Percentiles rank a stretch among this genome's conserved stretches.
phyloP scores from a whole-genome alignment of 305 asterid genomes.

The Stenogyne calaminthoides region DNA sequence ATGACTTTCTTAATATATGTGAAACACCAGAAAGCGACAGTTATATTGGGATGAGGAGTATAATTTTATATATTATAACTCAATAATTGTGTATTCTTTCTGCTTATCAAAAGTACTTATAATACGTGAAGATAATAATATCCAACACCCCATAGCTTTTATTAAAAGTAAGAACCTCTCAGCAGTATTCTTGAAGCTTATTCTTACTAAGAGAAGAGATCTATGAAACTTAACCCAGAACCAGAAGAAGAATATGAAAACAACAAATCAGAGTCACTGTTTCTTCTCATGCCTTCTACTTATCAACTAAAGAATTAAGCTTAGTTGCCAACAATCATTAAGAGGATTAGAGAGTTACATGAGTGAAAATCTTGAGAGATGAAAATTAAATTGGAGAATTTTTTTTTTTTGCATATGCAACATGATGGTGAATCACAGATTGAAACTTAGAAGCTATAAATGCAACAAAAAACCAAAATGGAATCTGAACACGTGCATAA shows the following conservation, averaged over 20 bases:
- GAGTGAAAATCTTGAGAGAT: constrained; percentile 2
- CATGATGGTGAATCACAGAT: constrained; percentile 7
- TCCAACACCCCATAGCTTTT: not conserved
- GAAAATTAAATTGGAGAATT: constrained; percentile 5
- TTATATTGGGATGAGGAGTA: too few species aligned
- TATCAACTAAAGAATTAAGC: constrained; percentile 1
- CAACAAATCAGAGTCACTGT: not conserved
- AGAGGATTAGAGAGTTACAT: not conserved
- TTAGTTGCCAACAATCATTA: not conserved
- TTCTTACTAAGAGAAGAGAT: constrained; percentile 21
- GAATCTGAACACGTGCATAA: constrained; percentile 4
- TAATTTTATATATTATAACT: not conserved
- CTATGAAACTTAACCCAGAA: not conserved
- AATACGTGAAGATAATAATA: constrained; percentile 2
- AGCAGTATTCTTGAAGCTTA: too few species aligned
- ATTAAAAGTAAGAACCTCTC: not conserved
- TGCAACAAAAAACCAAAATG: not conserved
- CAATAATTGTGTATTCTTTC: not conserved
- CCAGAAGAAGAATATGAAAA: constrained; percentile 7
- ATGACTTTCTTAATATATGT: too few species aligned
- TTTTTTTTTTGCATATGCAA: constrained; percentile 2
- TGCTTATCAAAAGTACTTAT: not conserved
- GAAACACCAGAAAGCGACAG: too few species aligned
- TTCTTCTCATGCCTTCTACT: not conserved
- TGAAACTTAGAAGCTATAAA: not conserved